Evolutionary conservation across 768 basidiomycete genomes (phyloP).

Genomic region (Mycena rosella): DNA sequence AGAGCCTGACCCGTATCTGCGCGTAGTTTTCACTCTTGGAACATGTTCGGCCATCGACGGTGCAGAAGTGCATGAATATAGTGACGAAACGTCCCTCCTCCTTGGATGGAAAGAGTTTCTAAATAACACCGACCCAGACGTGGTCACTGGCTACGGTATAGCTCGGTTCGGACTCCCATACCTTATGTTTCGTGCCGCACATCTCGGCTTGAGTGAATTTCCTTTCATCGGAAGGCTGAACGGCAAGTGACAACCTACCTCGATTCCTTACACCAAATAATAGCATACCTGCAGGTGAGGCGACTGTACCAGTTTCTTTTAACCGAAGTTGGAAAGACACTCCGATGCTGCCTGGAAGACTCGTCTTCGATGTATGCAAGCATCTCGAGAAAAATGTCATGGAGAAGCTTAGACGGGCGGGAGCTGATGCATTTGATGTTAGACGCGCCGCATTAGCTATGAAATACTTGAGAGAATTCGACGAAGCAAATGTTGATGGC

Average conservation of each 20-base stretch:
- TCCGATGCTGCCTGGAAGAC: neutral
- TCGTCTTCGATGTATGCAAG: neutral
- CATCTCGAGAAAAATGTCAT: neutral
- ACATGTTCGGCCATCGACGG: constrained; percentile 4
- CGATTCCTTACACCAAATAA: neutral
- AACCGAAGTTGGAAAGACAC: neutral
- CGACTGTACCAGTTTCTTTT: neutral
- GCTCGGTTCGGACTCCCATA: neutral
- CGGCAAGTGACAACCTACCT: neutral
- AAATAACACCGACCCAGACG: neutral
- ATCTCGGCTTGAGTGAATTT: neutral
- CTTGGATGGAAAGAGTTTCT: constrained; percentile 3
- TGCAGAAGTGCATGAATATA: neutral
- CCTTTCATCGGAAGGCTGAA: neutral
- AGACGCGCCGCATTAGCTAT: neutral
- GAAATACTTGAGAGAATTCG: neutral
- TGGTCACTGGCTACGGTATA: constrained; percentile 1
- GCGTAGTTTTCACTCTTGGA: no score
- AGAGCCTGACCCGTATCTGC: neutral
- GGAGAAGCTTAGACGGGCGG: no score
- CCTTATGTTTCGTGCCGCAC: neutral
- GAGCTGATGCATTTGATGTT: neutral
- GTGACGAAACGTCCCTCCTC: neutral
- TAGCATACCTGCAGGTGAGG: neutral
- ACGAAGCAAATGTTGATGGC: neutral